A percentile compares a stretch with the other conserved stretches of the same genome.
Evolutionary conservation across 2,329 filamentous ascomycete species (phyloP).

Genomic region (Phaeosphaeria sp.): DNA sequence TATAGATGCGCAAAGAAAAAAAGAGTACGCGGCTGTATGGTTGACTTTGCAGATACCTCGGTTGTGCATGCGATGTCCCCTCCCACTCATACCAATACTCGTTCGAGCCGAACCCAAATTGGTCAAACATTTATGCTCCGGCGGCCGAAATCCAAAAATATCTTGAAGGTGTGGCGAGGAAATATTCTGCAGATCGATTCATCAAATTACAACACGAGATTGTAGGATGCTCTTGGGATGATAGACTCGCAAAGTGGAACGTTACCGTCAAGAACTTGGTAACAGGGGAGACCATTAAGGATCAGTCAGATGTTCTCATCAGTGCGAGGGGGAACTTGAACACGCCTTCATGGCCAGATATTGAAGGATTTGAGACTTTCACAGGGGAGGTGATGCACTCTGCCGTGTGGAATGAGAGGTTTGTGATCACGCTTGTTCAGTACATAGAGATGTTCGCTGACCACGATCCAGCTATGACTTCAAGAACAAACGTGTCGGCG

Average conservation of each 20-base stretch:
- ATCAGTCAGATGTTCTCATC: constrained; percentile 38
- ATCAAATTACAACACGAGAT: constrained; percentile 47
- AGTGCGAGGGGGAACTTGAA: constrained; percentile 44
- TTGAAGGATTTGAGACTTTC: constrained; percentile 39
- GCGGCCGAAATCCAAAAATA: constrained; percentile 48
- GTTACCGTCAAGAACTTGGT: constrained; percentile 42
- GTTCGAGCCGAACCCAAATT: constrained; percentile 52
- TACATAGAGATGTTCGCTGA: constrained; percentile 2
- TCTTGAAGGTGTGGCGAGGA: constrained; percentile 41
- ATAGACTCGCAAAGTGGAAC: constrained; percentile 44
- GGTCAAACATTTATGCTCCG: constrained; percentile 51
- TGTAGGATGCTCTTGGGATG: constrained; percentile 42
- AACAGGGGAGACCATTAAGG: constrained; percentile 33
- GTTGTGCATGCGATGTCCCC: constrained; percentile 53
- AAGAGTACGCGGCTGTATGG: background rate
- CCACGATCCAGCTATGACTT: constrained; percentile 34
- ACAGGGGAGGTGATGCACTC: constrained; percentile 46
- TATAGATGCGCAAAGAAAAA: constrained; percentile 2
- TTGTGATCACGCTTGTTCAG: background rate
- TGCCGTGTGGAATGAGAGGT: constrained; percentile 44
- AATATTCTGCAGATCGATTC: constrained; percentile 47
- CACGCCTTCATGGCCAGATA: constrained; percentile 41
- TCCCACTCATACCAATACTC: constrained; percentile 53
- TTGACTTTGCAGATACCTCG: constrained; percentile 43
- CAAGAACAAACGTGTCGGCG: constrained; percentile 40